Percentiles rank a stretch among this genome's conserved stretches.
phyloP scores from a whole-genome alignment of 257 asterid genomes.

The Lantana camara region DNA sequence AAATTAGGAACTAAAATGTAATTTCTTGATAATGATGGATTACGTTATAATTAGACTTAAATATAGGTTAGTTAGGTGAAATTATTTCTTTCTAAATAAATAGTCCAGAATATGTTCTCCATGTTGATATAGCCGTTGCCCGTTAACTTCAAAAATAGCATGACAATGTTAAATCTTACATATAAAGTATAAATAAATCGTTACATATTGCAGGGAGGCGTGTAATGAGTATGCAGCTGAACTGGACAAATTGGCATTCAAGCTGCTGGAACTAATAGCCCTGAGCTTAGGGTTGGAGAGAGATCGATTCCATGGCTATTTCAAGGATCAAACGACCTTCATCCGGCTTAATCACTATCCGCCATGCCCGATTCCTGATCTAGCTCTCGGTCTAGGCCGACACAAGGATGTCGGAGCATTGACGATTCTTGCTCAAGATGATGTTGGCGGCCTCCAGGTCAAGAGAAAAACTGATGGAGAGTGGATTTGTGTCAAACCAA shows the following conservation, averaged over 20 bases:
- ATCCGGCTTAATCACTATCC: slow-evolving; percentile 57
- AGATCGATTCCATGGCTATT: slow-evolving; percentile 39
- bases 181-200: no score
- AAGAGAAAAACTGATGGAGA: slow-evolving; percentile 63
- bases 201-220: slow-evolving; percentile 35
- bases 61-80: no score
- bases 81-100: no score
- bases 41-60: no score
- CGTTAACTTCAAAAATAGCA: no score
- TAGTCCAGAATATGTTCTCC: no score
- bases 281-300: slow-evolving; percentile 51
- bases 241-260: slow-evolving; percentile 43
- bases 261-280: slow-evolving; percentile 50
- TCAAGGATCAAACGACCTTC: slow-evolving; percentile 43
- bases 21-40: no score
- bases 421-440: slow-evolving; percentile 55
- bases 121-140: no score
- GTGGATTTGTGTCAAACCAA: slow-evolving; percentile 56
- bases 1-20: no score
- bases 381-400: slow-evolving; percentile 57
- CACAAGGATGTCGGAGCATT: slow-evolving; percentile 60
- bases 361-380: slow-evolving; percentile 57
- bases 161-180: no score
- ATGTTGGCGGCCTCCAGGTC: slow-evolving; percentile 61
- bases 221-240: slow-evolving; percentile 43